Evolutionary conservation across 768 basidiomycete genomes (phyloP).

Genomic region (Fomitopsis pulvina): DNA sequence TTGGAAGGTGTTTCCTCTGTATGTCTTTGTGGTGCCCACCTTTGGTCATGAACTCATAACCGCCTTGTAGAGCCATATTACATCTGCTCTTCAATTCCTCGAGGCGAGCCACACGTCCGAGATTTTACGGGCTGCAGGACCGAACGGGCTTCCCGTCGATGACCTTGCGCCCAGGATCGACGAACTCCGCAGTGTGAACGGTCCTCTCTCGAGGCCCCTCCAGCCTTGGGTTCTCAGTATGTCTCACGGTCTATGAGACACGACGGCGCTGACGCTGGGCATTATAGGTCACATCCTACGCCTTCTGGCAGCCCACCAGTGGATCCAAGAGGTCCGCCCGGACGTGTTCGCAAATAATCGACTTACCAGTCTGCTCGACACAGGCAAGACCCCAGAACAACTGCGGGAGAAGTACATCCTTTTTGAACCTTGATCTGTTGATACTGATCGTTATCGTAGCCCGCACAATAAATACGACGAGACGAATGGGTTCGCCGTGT

Average conservation of each 20-base stretch:
- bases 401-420: constrained; percentile 30
- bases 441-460: constrained; percentile 23
- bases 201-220: background rate
- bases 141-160: too few relatives aligned
- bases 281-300: constrained; percentile 64
- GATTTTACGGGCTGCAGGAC: too few relatives aligned
- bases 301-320: constrained; percentile 70
- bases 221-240: constrained; percentile 43
- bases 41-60: too few relatives aligned
- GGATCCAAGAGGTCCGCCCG: constrained; percentile 59
- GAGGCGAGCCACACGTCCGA: too few relatives aligned
- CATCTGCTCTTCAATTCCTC: too few relatives aligned
- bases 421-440: background rate
- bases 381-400: constrained; percentile 47
- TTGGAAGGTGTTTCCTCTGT: constrained; percentile 66
- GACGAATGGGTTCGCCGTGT: constrained; percentile 58
- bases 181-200: background rate
- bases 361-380: constrained; percentile 60
- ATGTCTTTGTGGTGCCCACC: constrained; percentile 8
- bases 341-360: constrained; percentile 69
- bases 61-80: too few relatives aligned
- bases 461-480: constrained; percentile 59
- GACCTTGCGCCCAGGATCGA: too few relatives aligned
- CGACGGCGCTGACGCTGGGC: background rate
- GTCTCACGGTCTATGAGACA: constrained; percentile 9